phyloP scores from a whole-genome alignment of 768 basidiomycete species.

The Boletus speciosus region DNA sequence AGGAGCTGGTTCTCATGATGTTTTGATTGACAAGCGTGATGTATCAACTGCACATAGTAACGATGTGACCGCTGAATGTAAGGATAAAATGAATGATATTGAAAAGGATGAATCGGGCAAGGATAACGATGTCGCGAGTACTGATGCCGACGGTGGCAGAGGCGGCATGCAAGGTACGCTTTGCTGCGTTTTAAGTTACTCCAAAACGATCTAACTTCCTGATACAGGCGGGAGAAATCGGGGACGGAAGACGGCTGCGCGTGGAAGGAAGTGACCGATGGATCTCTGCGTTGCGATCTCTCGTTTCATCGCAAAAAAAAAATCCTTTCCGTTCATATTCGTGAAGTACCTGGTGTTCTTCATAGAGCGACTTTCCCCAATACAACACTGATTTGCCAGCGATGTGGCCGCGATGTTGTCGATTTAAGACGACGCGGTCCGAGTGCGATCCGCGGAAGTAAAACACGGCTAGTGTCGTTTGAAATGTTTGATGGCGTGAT shows the following conservation, averaged over 20 bases:
- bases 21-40: constrained; percentile 21
- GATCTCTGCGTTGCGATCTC: neutral
- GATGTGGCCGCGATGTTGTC: constrained; percentile 6
- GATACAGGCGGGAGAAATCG: neutral
- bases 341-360: constrained; percentile 20
- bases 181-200: neutral
- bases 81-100: constrained; percentile 19
- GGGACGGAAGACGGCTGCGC: neutral
- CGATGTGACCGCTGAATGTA: constrained; percentile 23
- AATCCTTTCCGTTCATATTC: neutral
- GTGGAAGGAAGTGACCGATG: neutral
- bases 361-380: neutral
- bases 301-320: constrained; percentile 3
- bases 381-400: constrained; percentile 5
- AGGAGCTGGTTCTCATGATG: constrained; percentile 9
- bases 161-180: constrained; percentile 14
- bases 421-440: neutral
- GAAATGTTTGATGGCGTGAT: neutral
- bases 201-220: constrained; percentile 8
- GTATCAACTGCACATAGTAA: constrained; percentile 27
- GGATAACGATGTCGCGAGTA: constrained; percentile 17
- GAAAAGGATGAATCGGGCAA: constrained; percentile 29
- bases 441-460: constrained; percentile 10
- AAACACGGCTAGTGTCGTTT: neutral
- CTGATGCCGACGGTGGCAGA: constrained; percentile 21